Evolutionary conservation across 768 basidiomycete genomes (phyloP), one percentile per base, ranked within the genome.

Genomic region (Pisolithus marmoratus): DNA sequence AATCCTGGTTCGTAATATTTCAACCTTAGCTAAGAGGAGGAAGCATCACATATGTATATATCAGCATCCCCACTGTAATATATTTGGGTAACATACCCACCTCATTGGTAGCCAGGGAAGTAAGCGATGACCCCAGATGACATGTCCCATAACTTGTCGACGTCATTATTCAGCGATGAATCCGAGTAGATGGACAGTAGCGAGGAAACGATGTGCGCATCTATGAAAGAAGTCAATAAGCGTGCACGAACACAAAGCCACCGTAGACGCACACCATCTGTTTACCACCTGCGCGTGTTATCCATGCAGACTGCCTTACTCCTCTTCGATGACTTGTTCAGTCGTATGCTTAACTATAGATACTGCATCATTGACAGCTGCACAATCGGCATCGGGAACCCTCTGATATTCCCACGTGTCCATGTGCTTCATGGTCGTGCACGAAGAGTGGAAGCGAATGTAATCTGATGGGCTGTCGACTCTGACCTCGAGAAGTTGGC

Each of bases 221-320:
- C 68, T 69, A 38, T 23, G 20, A 48, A 29, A 3, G n/a, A 7
- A 24, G 14, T 11, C n/a, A n/a, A 19, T n/a, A n/a, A 8, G 38
- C 19, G 7, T n/a, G 17, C 8, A 40, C 1, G 1, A 22, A 40
- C 23, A 26, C 43, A 44, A 27, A 0, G 74, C 72, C 38, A 72
- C 73, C 76, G 40, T 23, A 36, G 40, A 74, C 78, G 38, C 60
- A 87, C 87, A 63, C 83, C 84, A 84, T 26, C 84, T 85, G 63
- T 80, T 74, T 1, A 86, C 76, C 29, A 85, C 59, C 8, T 74
- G 67, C 72, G 87, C 76, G 61, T 80, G 78, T 46, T 75, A 72
- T 31, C 60, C 60, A 17, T 73, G 66, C 6, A 80, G 54, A 44
- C 80, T 76, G 4, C 65, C 65, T 23, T 78, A 75, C 34, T 73